These are phyloP conservation scores for Hanseniaspora singularis DNA, from an alignment of 805 yeast species.

Conservation along the genomic window DNA sequence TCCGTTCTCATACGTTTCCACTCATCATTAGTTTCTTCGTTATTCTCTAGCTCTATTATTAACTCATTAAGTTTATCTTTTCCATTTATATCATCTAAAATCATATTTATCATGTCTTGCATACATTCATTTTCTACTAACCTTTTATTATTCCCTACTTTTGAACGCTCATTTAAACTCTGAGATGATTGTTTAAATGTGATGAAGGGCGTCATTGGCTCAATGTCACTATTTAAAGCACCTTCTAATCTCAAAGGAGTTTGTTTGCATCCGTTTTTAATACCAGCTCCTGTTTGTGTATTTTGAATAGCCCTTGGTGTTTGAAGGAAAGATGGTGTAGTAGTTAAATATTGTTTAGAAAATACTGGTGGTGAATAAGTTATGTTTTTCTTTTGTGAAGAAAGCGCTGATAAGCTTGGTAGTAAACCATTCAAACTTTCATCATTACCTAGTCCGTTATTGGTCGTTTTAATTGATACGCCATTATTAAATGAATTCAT, in stretches of 20 bases:
- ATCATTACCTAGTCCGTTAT: background rate
- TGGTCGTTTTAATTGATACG: background rate
- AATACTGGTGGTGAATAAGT: background rate
- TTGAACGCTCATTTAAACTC: too few species aligned
- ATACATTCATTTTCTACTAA: background rate
- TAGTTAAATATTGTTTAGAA: background rate
- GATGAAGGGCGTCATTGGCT: slow-evolving; percentile 20
- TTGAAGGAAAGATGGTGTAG: background rate
- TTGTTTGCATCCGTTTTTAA: background rate
- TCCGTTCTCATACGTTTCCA: too few species aligned
- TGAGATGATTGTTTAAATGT: too few species aligned
- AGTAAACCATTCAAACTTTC: background rate
- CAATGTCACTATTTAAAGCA: slow-evolving; percentile 31
- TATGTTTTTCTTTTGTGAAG: background rate
- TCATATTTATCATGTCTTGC: background rate
- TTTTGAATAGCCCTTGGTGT: background rate
- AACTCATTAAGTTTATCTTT: too few species aligned
- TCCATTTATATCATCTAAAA: background rate
- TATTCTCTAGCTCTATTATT: too few species aligned
- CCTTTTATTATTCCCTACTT: background rate
- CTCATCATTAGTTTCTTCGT: too few species aligned
- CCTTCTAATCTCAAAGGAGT: slow-evolving; percentile 26
- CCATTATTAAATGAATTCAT: background rate
- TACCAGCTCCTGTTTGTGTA: too few species aligned
- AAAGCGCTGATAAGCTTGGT: slow-evolving; percentile 10